phyloP scores from a whole-genome alignment of 2,329 filamentous ascomycete species.

The Coniella vitis region DNA sequence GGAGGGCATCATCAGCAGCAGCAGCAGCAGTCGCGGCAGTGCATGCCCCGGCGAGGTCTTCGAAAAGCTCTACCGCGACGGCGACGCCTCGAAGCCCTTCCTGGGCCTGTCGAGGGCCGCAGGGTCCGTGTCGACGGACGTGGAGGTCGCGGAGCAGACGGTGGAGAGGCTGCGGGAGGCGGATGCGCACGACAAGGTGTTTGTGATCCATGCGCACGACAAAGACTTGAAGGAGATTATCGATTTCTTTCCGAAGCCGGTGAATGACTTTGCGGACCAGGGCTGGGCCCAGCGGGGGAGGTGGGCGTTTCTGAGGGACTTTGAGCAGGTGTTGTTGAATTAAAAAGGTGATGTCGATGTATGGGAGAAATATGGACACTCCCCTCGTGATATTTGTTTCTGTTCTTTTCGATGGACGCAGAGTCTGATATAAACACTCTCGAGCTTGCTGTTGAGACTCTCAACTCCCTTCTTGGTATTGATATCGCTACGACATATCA shows the following conservation, averaged over 20 bases:
- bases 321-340: constrained; percentile 35
- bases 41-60: constrained; percentile 35
- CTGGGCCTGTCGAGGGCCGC: constrained; percentile 17
- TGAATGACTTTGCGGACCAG: constrained; percentile 39
- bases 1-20: constrained; percentile 34
- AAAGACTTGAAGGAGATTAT: constrained; percentile 32
- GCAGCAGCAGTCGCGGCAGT: background rate
- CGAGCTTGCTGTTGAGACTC: too few relatives aligned
- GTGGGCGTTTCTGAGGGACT: constrained; percentile 47
- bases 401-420: too few relatives aligned
- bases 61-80: constrained; percentile 29
- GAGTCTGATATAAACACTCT: too few relatives aligned
- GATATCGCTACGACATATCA: too few relatives aligned
- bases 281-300: constrained; percentile 36
- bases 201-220: constrained; percentile 43
- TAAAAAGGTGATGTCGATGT: constrained; percentile 2
- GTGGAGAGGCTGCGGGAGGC: constrained; percentile 38
- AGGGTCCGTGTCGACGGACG: constrained; percentile 20
- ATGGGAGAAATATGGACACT: too few relatives aligned
- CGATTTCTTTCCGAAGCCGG: constrained; percentile 42
- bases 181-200: constrained; percentile 36
- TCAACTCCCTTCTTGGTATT: too few relatives aligned
- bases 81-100: constrained; percentile 25
- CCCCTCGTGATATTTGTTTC: too few relatives aligned
- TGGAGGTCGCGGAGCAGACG: constrained; percentile 29